These are phyloP conservation scores for Calonectria fujianensis DNA, from an alignment of 2,329 filamentous ascomycete species.

Conservation along the genomic window DNA sequence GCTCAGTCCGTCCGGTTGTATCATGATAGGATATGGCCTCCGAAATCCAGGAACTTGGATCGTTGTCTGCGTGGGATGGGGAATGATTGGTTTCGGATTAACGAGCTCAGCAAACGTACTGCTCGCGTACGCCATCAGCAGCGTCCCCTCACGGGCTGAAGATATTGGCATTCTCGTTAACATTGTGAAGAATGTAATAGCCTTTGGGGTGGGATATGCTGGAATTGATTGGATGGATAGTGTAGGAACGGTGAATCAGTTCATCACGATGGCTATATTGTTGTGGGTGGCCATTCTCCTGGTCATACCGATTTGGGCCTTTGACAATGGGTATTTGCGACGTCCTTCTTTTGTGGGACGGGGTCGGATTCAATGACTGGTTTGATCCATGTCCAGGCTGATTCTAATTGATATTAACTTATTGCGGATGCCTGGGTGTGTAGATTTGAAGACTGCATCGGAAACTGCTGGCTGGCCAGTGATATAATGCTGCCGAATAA, in stretches of 20 bases:
- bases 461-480: too few species aligned
- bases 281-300: background rate
- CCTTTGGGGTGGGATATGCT: background rate
- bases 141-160: background rate
- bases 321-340: background rate
- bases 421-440: background rate
- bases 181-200: background rate
- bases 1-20: background rate
- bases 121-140: slow-evolving; percentile 4
- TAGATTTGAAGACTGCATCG: background rate
- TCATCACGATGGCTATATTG: background rate
- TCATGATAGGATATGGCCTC: background rate
- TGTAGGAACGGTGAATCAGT: background rate
- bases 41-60: background rate
- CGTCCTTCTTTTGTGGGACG: too few species aligned
- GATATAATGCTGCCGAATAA: background rate
- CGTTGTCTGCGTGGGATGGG: slow-evolving; percentile 10
- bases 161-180: slow-evolving; percentile 5
- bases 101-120: background rate
- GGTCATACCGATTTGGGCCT: background rate
- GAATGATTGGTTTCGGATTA: background rate
- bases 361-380: background rate
- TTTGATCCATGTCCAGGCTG: too few species aligned
- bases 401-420: background rate
- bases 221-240: slow-evolving; percentile 11